Evolutionary conservation across 1,284 basidiomycete genomes (phyloP).

Genomic region (Tetrapyrgos nigripes): DNA sequence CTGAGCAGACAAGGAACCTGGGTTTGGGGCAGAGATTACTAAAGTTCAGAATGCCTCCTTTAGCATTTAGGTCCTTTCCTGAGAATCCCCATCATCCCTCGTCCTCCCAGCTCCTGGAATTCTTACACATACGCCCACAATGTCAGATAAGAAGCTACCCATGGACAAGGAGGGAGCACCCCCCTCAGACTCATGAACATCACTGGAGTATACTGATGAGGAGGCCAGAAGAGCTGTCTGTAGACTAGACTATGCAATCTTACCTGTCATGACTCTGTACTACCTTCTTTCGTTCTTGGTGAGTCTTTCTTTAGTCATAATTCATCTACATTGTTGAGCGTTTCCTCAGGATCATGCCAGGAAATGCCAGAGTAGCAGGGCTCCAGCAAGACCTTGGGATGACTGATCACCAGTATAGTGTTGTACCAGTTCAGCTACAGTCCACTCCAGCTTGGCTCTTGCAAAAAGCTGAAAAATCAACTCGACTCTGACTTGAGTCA

Average conservation of each 20-base stretch:
- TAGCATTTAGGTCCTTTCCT: too few relatives aligned
- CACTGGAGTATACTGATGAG: not conserved
- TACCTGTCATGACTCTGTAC: constrained; percentile 44
- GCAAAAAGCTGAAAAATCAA: too few relatives aligned
- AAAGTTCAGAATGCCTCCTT: too few relatives aligned
- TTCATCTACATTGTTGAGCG: not conserved
- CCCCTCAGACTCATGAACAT: not conserved
- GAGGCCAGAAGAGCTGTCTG: not conserved
- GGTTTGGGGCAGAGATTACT: too few relatives aligned
- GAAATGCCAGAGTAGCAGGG: constrained; percentile 64
- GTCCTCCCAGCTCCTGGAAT: too few relatives aligned
- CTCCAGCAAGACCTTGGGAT: constrained; percentile 54
- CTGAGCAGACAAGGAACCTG: too few relatives aligned
- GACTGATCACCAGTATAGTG: constrained; percentile 49
- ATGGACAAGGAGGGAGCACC: not conserved
- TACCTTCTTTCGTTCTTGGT: constrained; percentile 56
- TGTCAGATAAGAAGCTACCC: not conserved
- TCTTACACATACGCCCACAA: not conserved
- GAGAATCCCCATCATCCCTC: too few relatives aligned
- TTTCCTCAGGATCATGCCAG: constrained; percentile 32
- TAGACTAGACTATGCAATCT: not conserved
- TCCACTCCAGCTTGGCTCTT: constrained; percentile 55
- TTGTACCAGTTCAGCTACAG: constrained; percentile 52
- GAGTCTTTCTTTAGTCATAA: constrained; percentile 17
- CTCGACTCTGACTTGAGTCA: too few relatives aligned